These are phyloP conservation scores for Hypoxylon sp. DNA, from an alignment of 2,329 filamentous ascomycete species.

Conservation along the genomic window DNA sequence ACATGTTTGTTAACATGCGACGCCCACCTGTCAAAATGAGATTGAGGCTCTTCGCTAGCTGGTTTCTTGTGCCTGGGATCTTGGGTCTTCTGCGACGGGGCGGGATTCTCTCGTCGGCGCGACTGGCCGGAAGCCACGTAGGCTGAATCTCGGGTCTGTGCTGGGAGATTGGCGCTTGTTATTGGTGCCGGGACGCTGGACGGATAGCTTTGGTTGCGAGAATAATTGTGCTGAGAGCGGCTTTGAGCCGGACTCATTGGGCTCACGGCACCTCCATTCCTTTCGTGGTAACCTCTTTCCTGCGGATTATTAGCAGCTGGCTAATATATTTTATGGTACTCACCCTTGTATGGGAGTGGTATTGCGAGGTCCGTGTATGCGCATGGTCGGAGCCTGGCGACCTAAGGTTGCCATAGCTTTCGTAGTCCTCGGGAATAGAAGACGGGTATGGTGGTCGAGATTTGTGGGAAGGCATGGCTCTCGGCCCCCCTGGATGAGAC, in stretches of 20 bases:
- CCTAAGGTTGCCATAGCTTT: background rate
- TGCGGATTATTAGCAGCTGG: background rate
- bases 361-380: background rate
- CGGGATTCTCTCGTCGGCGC: background rate
- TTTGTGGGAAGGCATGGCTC: background rate
- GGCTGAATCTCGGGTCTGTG: background rate
- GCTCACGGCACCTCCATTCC: background rate
- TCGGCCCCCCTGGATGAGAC: background rate
- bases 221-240: background rate
- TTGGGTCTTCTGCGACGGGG: background rate
- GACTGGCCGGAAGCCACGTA: background rate
- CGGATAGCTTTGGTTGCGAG: background rate
- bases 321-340: background rate
- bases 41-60: background rate
- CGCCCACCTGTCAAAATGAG: background rate
- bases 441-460: background rate
- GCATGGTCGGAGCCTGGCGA: background rate
- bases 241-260: background rate
- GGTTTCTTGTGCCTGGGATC: background rate
- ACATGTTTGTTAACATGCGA: background rate
- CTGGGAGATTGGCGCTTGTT: background rate
- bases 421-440: conserved; percentile 1
- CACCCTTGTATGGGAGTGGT: conserved; percentile 2
- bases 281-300: background rate
- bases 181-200: background rate